phyloP scores from a whole-genome alignment of 176 grass and related monocot genomes.

The Avena atlantica region DNA sequence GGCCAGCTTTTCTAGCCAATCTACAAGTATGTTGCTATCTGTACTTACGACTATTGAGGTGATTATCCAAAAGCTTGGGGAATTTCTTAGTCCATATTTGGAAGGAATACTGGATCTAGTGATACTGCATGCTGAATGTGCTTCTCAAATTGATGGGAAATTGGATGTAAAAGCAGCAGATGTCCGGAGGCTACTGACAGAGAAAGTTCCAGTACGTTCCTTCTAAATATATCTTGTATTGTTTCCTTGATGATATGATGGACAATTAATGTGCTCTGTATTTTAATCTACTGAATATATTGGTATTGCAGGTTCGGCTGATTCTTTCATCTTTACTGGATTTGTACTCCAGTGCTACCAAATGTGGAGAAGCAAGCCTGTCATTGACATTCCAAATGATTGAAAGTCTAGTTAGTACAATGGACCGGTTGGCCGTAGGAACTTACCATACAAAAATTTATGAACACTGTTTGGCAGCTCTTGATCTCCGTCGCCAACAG shows the following conservation, averaged over 20 bases:
- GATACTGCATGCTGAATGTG: constrained; percentile 72
- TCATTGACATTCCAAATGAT: constrained; percentile 82
- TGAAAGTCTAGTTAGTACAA: constrained; percentile 64
- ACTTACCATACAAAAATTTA: constrained; percentile 86
- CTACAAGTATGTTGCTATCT: constrained; percentile 58
- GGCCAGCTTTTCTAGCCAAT: constrained; percentile 36
- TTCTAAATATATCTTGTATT: constrained; percentile 10
- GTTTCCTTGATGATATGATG: constrained; percentile 25
- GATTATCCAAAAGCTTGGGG: constrained; percentile 79
- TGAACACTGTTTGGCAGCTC: constrained; percentile 77
- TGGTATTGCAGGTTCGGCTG: constrained; percentile 74
- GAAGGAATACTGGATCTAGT: constrained; percentile 70
- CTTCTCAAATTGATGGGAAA: constrained; percentile 57
- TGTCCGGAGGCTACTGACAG: constrained; percentile 68
- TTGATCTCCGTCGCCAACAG: constrained; percentile 76
- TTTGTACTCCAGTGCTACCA: constrained; percentile 60
- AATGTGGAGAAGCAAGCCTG: constrained; percentile 77
- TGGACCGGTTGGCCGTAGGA: constrained; percentile 79
- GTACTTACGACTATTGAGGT: constrained; percentile 70
- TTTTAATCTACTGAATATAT: constrained; percentile 42
- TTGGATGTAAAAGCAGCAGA: constrained; percentile 67
- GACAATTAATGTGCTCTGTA: neutral
- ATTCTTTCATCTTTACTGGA: constrained; percentile 73
- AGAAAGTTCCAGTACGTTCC: constrained; percentile 88
- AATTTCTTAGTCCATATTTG: constrained; percentile 92